Base-by-base conservation (phyloP, 805 yeast genomes). In the Yarrowia divulgata region DNA sequence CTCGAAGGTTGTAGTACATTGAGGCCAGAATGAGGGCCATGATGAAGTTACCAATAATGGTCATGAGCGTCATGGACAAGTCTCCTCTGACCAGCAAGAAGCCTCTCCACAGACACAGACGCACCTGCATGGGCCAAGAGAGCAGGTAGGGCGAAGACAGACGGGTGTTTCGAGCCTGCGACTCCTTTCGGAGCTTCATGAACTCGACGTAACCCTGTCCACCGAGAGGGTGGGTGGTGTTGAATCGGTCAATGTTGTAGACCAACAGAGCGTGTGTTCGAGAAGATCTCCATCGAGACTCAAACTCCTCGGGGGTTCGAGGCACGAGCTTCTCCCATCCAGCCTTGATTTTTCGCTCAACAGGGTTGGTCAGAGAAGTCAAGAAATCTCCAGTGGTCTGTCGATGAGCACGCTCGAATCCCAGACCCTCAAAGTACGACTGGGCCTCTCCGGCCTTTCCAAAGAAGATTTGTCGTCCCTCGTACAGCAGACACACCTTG, bases 301-400 rank as follows among this genome's bases (percentile, higher is more conserved):
- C 80, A 76, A 87, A 86, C 71, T 86, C 89, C 46, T 75, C 74
- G 9, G 85, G 82, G 5, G 90, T 84, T 69, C 79, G 77, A 58
- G 90, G 89, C 48, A 85, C 88, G 57, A 76, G 77, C 69, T 78
- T 73, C 71, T 86, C 85, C 71, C 69, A 83, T 1, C 87, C 88
- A n/a, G 74, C 71, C 42, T 72, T 72, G 16, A 79, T 77, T 10
- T 79, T 74, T 75, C 90, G 81, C 76, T 85, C 89, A 18, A 76
- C 71, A 35, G 88, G 87, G 71, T 83, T 81, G 6, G 89, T 85
- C 70, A 85, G 76, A 9, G 88, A 82, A 3, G 88, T 85, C 75
- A 86, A 77, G 76, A 80, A 86, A 74, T 85, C 88, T 34, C 87
- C 87, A 63, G 88, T 85, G 40, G 89, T 85, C 76, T 84, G 88